These are phyloP conservation scores for Termitomyces sp. DNA, from an alignment of 768 basidiomycete genomes.

Conservation along the genomic window DNA sequence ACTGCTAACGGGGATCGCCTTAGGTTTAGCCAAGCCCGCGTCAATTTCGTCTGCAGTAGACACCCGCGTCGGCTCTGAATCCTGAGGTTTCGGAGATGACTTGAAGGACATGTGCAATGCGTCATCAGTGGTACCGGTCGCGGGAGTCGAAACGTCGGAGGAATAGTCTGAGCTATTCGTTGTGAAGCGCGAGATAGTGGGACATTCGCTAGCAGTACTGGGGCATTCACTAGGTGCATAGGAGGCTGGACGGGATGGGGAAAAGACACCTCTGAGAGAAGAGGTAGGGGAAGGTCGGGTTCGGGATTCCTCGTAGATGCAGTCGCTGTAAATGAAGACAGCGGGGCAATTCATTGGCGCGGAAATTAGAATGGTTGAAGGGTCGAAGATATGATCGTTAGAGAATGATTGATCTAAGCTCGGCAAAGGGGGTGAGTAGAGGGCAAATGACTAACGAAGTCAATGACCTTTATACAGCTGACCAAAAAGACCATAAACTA, in stretches of 20 bases:
- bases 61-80: neutral
- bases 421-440: neutral
- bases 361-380: neutral
- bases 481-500: neutral
- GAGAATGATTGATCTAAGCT: neutral
- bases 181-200: neutral
- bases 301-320: neutral
- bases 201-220: constrained; percentile 1
- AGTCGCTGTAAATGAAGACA: constrained; percentile 2
- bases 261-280: constrained; percentile 15
- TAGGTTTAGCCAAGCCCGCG: neutral
- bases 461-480: neutral
- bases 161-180: neutral
- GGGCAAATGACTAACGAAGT: neutral
- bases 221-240: constrained; percentile 7
- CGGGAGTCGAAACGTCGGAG: neutral
- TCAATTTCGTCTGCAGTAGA: neutral
- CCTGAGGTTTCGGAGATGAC: neutral
- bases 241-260: constrained; percentile 13
- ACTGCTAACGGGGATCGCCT: too few species aligned
- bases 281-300: constrained; percentile 15
- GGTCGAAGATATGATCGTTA: neutral
- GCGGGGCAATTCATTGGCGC: neutral
- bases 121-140: neutral
- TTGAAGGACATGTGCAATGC: neutral